These are phyloP conservation scores for Gracilaria vermiculophylla DNA, from an alignment of 23 red algal genomes.

Conservation along the genomic window DNA sequence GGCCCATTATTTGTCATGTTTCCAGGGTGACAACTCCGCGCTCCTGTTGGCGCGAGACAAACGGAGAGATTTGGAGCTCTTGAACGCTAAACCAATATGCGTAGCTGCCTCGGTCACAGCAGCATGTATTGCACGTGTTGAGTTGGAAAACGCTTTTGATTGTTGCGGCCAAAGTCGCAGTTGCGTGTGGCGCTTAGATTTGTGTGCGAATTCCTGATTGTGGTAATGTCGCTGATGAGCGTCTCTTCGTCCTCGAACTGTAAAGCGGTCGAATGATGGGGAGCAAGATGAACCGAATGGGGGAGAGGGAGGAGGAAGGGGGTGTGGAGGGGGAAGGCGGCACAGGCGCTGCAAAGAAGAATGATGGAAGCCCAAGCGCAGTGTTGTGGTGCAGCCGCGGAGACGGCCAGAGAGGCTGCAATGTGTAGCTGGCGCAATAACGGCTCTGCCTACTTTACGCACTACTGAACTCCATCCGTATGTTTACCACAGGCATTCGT, in stretches of 20 bases:
- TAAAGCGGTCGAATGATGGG: background rate
- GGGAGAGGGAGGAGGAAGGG: background rate
- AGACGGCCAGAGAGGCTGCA: too few relatives aligned
- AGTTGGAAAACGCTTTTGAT: background rate
- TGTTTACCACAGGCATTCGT: too few relatives aligned
- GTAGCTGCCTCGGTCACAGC: too few relatives aligned
- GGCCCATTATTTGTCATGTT: background rate
- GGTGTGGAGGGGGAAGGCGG: background rate
- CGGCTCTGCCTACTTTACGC: too few relatives aligned
- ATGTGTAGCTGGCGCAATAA: too few relatives aligned
- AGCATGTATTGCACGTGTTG: background rate
- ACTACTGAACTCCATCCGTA: too few relatives aligned
- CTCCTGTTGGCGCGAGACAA: background rate
- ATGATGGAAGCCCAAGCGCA: too few relatives aligned
- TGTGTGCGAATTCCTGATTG: background rate
- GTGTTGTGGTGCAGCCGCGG: too few relatives aligned
- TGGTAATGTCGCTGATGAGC: background rate
- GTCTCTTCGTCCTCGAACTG: background rate
- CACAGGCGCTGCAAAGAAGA: too few relatives aligned
- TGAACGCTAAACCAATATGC: too few relatives aligned
- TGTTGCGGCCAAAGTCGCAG: background rate
- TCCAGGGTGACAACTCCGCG: background rate
- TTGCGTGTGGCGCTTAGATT: background rate
- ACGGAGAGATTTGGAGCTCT: background rate
- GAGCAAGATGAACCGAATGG: too few relatives aligned